Evolutionary conservation across 495 filamentous ascomycete genomes (phyloP).

Genomic region (Pyrenopolyporus hunteri): DNA sequence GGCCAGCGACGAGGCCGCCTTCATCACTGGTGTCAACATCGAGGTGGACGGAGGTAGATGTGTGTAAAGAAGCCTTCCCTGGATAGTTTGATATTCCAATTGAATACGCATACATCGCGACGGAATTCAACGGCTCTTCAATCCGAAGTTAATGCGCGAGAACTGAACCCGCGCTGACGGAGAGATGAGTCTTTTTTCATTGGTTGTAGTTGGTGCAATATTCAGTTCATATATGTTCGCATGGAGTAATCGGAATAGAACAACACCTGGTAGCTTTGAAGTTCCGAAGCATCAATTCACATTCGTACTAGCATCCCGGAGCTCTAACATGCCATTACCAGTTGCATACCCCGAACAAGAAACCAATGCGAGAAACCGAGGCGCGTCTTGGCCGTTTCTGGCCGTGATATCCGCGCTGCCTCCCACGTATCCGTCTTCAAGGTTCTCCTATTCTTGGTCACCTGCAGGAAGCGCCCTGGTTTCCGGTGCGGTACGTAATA

Average conservation of each 20-base stretch:
- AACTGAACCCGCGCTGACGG: background rate
- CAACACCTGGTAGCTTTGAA: background rate
- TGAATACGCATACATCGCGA: background rate
- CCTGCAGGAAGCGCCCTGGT: conserved; percentile 15
- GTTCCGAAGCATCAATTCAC: conserved; percentile 1
- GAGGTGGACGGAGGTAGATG: conserved; percentile 64
- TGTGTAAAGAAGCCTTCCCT: conserved; percentile 31
- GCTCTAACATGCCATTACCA: background rate
- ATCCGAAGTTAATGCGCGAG: conserved; percentile 13
- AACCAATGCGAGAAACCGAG: background rate
- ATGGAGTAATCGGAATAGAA: conserved; percentile 20
- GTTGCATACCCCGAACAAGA: background rate
- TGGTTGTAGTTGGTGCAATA: conserved; percentile 2
- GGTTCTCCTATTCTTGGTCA: conserved; percentile 19
- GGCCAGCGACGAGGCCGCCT: conserved; percentile 69
- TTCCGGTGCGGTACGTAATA: conserved; percentile 14
- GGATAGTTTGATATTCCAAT: background rate
- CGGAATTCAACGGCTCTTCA: conserved; percentile 1
- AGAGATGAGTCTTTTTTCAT: conserved; percentile 5
- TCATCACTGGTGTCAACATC: conserved; percentile 71
- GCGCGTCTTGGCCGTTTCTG: background rate
- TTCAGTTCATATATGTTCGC: conserved; percentile 15
- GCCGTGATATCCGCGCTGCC: background rate
- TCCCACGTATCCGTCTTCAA: conserved; percentile 16
- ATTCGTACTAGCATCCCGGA: too few species aligned